Percentiles rank a stretch among this genome's conserved stretches.
These are phyloP conservation scores for Iodosphaeria phyllophila DNA, from an alignment of 2,329 filamentous ascomycete genomes.

Conservation along the genomic window DNA sequence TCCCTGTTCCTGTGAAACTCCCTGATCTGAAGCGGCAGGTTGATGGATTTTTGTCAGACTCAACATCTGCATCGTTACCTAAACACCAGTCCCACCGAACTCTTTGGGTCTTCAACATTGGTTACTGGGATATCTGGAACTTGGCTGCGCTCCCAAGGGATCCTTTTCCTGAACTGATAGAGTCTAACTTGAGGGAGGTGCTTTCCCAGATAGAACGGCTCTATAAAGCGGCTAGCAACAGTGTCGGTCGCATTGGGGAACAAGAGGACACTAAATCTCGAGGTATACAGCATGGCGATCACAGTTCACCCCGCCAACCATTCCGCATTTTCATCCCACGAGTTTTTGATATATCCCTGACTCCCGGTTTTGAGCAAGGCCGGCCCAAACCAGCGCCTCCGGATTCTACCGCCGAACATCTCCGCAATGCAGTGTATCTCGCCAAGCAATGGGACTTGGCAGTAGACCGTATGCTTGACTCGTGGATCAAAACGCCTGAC, in stretches of 20 bases:
- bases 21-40: conserved; percentile 27
- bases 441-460: conserved; percentile 29
- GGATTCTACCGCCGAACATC: conserved; percentile 28
- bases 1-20: conserved; percentile 18
- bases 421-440: conserved; percentile 32
- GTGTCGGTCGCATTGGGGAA: conserved; percentile 7
- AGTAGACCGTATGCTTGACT: conserved; percentile 18
- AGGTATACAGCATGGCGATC: conserved; percentile 4
- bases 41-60: conserved; percentile 22
- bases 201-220: conserved; percentile 27
- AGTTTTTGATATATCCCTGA: conserved; percentile 32
- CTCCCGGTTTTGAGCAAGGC: conserved; percentile 29
- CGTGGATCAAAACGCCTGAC: conserved; percentile 21
- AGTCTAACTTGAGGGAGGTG: conserved; percentile 17
- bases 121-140: conserved; percentile 36
- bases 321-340: conserved; percentile 33
- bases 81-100: conserved; percentile 22
- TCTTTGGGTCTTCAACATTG: conserved; percentile 31
- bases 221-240: conserved; percentile 15
- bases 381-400: conserved; percentile 23
- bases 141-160: conserved; percentile 25
- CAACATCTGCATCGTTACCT: too few species aligned
- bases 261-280: conserved; percentile 9
- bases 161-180: conserved; percentile 17
- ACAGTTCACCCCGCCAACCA: conserved; percentile 5